Evolutionary conservation across 2,329 filamentous ascomycete genomes (phyloP).

Genomic region (Huntiella bhutanensis): DNA sequence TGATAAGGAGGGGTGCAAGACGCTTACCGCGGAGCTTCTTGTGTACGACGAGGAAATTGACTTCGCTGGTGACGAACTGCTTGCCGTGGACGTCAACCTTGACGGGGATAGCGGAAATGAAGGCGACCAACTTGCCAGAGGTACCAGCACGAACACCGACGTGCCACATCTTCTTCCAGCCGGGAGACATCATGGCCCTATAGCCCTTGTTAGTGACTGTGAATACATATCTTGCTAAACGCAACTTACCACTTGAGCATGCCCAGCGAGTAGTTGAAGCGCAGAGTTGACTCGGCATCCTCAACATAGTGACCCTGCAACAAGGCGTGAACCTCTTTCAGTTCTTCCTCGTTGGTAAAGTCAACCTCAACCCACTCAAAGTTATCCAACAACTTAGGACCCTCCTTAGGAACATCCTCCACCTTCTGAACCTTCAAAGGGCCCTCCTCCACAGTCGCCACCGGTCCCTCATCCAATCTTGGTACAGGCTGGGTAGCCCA

Average conservation of each 20-base stretch:
- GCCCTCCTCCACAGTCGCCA: constrained; percentile 45
- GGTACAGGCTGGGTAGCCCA: constrained; percentile 96
- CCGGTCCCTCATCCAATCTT: constrained; percentile 46
- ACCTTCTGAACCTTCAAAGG: constrained; percentile 57
- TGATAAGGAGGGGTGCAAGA: constrained; percentile 84
- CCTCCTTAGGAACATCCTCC: constrained; percentile 61
- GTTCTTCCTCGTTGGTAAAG: constrained; percentile 54
- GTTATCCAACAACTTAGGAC: constrained; percentile 53
- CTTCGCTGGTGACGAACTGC: constrained; percentile 62
- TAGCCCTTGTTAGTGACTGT: neutral
- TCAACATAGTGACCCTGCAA: constrained; percentile 92
- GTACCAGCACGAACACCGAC: constrained; percentile 73
- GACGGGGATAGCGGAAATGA: constrained; percentile 85
- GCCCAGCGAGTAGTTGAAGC: constrained; percentile 82
- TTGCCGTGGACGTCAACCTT: constrained; percentile 63
- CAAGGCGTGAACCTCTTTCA: constrained; percentile 82
- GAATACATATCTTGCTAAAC: neutral
- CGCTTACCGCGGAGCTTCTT: constrained; percentile 93
- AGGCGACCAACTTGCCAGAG: constrained; percentile 77
- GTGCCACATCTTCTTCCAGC: constrained; percentile 89
- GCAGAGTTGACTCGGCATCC: constrained; percentile 90
- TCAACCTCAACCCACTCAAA: constrained; percentile 95
- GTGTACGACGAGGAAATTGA: constrained; percentile 96
- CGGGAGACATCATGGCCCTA: constrained; percentile 84
- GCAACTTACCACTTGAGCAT: constrained; percentile 65